Percentiles rank a stretch among this genome's conserved stretches.
These are phyloP conservation scores for Cryphonectria parasitica DNA, from an alignment of 2,329 filamentous ascomycete species.

Conservation along the genomic window DNA sequence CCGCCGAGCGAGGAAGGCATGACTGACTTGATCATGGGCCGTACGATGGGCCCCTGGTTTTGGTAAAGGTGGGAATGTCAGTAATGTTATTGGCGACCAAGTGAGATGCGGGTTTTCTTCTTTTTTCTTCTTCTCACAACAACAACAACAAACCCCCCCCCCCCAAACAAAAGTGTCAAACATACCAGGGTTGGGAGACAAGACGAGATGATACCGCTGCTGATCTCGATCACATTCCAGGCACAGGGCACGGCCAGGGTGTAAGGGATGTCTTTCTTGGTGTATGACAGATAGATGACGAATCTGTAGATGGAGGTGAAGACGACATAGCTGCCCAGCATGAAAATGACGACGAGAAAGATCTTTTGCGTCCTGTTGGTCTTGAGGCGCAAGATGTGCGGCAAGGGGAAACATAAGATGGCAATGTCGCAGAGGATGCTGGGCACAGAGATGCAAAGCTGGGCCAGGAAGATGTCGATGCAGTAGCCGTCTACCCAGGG, in stretches of 20 bases:
- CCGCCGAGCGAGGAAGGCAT: constrained; percentile 14
- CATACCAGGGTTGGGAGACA: constrained; percentile 21
- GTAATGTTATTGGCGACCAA: too few species aligned
- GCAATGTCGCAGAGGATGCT: constrained; percentile 21
- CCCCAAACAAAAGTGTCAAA: neutral
- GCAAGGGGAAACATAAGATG: constrained; percentile 20
- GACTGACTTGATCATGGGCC: constrained; percentile 18
- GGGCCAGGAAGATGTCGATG: constrained; percentile 21
- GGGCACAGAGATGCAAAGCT: constrained; percentile 20
- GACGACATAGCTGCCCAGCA: constrained; percentile 23
- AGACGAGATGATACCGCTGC: constrained; percentile 22
- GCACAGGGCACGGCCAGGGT: constrained; percentile 31
- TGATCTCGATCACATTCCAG: constrained; percentile 24
- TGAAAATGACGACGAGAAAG: constrained; percentile 23
- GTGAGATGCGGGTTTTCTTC: too few species aligned
- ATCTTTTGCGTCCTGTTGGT: constrained; percentile 22
- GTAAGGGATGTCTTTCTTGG: constrained; percentile 9
- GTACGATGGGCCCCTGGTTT: constrained; percentile 13
- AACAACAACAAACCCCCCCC: too few species aligned
- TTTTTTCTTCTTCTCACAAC: too few species aligned
- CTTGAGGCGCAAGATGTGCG: constrained; percentile 20
- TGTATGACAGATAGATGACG: constrained; percentile 15
- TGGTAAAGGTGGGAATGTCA: too few species aligned
- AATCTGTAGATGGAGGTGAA: constrained; percentile 24
- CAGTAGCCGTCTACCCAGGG: constrained; percentile 22